These are phyloP conservation scores for Coniosporium tulheliwenetii DNA, from an alignment of 2,329 filamentous ascomycete species.

Conservation along the genomic window DNA sequence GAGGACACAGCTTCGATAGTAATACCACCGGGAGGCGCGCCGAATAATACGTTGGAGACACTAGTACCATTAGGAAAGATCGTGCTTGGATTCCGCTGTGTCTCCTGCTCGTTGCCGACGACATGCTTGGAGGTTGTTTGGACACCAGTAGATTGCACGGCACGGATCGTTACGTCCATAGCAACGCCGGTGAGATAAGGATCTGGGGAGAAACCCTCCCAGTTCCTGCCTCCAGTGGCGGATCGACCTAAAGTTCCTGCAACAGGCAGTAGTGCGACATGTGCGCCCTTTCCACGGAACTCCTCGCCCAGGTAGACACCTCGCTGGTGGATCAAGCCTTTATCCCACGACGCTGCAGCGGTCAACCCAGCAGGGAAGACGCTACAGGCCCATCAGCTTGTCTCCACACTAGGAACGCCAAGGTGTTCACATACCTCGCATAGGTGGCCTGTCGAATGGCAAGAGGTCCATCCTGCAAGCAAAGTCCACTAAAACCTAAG, in stretches of 20 bases:
- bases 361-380: conserved; percentile 25
- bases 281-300: conserved; percentile 14
- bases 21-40: conserved; percentile 3
- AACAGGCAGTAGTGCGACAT: conserved; percentile 8
- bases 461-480: conserved; percentile 23
- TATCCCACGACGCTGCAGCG: conserved; percentile 22
- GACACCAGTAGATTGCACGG: conserved; percentile 28
- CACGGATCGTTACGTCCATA: conserved; percentile 25
- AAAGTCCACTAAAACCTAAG: conserved; percentile 13
- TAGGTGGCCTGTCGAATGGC: conserved; percentile 21
- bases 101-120: conserved; percentile 55
- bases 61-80: background rate
- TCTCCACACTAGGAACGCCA: too few relatives aligned
- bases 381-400: conserved; percentile 5
- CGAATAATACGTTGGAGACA: background rate
- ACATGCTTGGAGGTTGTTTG: conserved; percentile 28
- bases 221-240: conserved; percentile 12
- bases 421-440: conserved; percentile 2
- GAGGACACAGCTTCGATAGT: conserved; percentile 17
- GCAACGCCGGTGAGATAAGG: conserved; percentile 30
- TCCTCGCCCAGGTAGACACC: conserved; percentile 17
- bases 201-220: conserved; percentile 37
- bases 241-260: conserved; percentile 9
- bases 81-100: conserved; percentile 18
- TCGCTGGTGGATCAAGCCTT: conserved; percentile 15